These are phyloP conservation scores for Syncephalastrum monosporum DNA, from an alignment of 371 early-diverging fungal genomes.

Conservation along the genomic window DNA sequence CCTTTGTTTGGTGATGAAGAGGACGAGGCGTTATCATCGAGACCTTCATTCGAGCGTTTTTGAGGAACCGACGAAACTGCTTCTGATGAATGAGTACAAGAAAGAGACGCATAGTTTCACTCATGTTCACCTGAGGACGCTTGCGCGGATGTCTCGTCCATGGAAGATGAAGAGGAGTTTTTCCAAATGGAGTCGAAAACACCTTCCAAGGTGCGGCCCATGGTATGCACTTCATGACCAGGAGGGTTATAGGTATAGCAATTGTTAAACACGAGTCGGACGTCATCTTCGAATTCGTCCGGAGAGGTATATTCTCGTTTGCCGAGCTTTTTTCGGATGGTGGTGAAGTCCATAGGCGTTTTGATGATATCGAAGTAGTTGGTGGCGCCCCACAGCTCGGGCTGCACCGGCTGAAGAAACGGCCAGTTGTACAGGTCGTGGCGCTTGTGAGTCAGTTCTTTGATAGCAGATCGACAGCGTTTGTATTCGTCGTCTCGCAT, in stretches of 20 bases:
- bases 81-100: too few relatives aligned
- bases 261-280: constrained; percentile 75
- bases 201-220: constrained; percentile 57
- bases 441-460: constrained; percentile 36
- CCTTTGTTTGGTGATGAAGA: too few relatives aligned
- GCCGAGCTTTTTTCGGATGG: constrained; percentile 80
- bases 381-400: constrained; percentile 82
- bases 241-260: constrained; percentile 92
- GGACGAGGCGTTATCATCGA: too few relatives aligned
- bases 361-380: constrained; percentile 89
- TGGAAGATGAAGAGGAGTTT: constrained; percentile 1
- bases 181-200: constrained; percentile 70
- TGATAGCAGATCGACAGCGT: constrained; percentile 55
- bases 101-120: too few relatives aligned
- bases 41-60: too few relatives aligned
- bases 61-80: too few relatives aligned
- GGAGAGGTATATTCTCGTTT: constrained; percentile 37
- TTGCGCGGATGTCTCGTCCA: too few relatives aligned
- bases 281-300: constrained; percentile 57
- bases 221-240: constrained; percentile 61
- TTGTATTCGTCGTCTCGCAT: constrained; percentile 64
- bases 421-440: constrained; percentile 31
- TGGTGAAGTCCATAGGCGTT: constrained; percentile 96
- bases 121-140: too few relatives aligned
- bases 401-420: constrained; percentile 90